Base-by-base conservation (phyloP, 2,329 filamentous ascomycete species). In the Cercospora janseana region DNA sequence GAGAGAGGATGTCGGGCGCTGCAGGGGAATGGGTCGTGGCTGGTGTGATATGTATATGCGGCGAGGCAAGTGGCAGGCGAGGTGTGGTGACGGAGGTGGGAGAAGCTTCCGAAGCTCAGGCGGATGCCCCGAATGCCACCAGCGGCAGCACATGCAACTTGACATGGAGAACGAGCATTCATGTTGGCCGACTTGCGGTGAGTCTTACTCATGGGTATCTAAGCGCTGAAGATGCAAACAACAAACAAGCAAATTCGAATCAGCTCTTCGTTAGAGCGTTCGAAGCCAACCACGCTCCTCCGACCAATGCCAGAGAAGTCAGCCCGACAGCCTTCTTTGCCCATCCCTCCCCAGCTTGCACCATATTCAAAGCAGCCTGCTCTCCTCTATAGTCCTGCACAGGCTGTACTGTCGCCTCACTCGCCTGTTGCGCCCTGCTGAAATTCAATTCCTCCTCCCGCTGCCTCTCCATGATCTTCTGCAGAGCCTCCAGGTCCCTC, bases 401-500 rank as follows among this genome's bases (percentile, higher is more conserved):
- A 32, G 52, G 40, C 37, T 38, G 49, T 4, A 51, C 40, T 1
- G 48, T 49, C 15, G 50, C 52, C 27, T 49, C 51, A n/a, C 28
- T 47, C 6, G 27, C 23, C 27, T 20, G 35, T 23, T 48, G 23
- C 4, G 46, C 52, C 16, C n/a, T 43, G 15, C 49, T 52, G 9
- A 35, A 12, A n/a, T 52, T 49, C 23, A 35, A 23, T 34, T 51
- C 46, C 29, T 58, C 54, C 21, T 31, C 51, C 72, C 67, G 67
- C 24, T 70, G 64, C 72, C 77, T 63, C 79, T 87, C 70, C 24
- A 81, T 77, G 59, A 84, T 72, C 45, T 70, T 72, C 34, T 76
- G 87, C 40, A 96, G 78, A n/a, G 84, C 81, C 26, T 87, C 72
- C 54, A 96, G 71, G 62, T 96, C 90, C 60, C 91, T 85, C 54